These are phyloP conservation scores for Amylostereum areolatum DNA, from an alignment of 1,284 basidiomycete genomes.

Conservation along the genomic window DNA sequence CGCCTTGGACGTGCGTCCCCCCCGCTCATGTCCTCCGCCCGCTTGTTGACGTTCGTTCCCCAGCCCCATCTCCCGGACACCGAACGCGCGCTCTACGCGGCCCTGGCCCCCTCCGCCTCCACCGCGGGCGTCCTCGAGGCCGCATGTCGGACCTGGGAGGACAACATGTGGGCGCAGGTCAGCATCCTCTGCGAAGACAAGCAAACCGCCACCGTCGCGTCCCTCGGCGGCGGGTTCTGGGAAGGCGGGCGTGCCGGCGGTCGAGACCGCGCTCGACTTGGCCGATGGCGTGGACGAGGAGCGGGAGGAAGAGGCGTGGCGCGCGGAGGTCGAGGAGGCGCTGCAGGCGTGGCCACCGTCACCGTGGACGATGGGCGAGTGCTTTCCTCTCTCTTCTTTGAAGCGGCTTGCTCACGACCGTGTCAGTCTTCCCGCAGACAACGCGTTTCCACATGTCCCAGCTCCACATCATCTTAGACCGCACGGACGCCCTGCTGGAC, in stretches of 20 bases:
- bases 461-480: constrained; percentile 78
- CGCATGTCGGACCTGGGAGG: no score
- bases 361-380: constrained; percentile 56
- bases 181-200: no score
- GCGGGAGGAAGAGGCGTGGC: constrained; percentile 46
- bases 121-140: no score
- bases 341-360: constrained; percentile 41
- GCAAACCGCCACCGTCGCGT: no score
- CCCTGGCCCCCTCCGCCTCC: no score
- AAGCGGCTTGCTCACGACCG: constrained; percentile 7
- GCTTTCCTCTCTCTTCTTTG: neutral
- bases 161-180: no score
- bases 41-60: no score
- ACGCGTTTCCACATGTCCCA: constrained; percentile 88
- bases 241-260: constrained; percentile 17
- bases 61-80: no score
- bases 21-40: no score
- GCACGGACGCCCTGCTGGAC: constrained; percentile 63
- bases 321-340: constrained; percentile 72
- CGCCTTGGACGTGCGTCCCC: no score
- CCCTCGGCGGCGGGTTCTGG: no score
- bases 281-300: constrained; percentile 25
- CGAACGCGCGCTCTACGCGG: no score
- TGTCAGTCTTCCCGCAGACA: constrained; percentile 57
- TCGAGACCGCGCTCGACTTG: constrained; percentile 13